Evolutionary conservation across 2,329 filamentous ascomycete genomes (phyloP).

Genomic region (Claviceps monticola): DNA sequence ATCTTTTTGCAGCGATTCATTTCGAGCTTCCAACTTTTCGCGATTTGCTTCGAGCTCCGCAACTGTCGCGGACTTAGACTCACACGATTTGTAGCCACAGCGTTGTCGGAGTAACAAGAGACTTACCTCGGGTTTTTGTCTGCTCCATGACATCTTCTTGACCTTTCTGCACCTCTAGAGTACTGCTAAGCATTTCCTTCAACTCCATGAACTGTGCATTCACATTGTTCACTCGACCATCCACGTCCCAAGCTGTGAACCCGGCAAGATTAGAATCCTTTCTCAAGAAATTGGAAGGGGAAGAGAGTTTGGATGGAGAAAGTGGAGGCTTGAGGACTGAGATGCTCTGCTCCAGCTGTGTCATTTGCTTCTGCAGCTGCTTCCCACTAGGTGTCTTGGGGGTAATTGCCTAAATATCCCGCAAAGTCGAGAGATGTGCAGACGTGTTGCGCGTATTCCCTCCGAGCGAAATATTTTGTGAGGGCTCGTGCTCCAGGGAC

Average conservation of each 20-base stretch:
- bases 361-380: constrained; percentile 18
- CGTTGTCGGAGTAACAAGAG: neutral
- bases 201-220: constrained; percentile 60
- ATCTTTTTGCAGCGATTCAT: constrained; percentile 46
- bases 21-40: constrained; percentile 31
- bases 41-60: constrained; percentile 35
- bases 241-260: constrained; percentile 64
- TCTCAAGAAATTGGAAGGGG: constrained; percentile 46
- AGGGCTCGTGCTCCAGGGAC: constrained; percentile 10
- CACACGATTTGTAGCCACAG: neutral
- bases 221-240: constrained; percentile 61
- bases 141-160: constrained; percentile 62
- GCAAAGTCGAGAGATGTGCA: constrained; percentile 8
- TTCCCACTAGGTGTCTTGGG: constrained; percentile 20
- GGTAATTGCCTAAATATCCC: constrained; percentile 18
- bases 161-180: constrained; percentile 51
- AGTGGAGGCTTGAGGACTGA: constrained; percentile 19
- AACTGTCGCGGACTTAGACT: constrained; percentile 22
- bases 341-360: constrained; percentile 19
- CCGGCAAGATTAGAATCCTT: constrained; percentile 57
- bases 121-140: constrained; percentile 61
- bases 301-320: constrained; percentile 27
- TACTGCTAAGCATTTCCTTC: constrained; percentile 56
- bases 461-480: constrained; percentile 9
- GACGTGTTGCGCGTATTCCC: constrained; percentile 6